phyloP scores from a whole-genome alignment of 306 rosid species.

The Trifolium fragiferum region DNA sequence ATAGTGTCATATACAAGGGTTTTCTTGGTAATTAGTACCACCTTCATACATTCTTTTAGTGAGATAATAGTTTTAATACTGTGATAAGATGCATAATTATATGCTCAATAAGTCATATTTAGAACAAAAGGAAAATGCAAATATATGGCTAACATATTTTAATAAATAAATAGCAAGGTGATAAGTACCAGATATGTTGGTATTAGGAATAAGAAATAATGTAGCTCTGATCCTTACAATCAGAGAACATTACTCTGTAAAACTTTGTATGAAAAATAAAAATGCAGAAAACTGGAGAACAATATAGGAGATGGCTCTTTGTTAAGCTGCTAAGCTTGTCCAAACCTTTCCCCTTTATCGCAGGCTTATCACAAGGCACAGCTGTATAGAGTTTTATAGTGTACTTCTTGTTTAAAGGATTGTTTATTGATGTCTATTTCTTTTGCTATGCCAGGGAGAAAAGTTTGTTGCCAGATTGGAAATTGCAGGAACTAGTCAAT shows the following conservation, averaged over 20 bases:
- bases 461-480: conserved; percentile 38
- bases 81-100: conserved; percentile 25
- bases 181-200: background rate
- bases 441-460: conserved; percentile 59
- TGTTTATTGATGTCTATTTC: conserved; percentile 35
- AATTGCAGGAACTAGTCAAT: conserved; percentile 45
- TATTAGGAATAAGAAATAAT: background rate
- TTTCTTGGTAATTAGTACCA: conserved; percentile 34
- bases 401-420: conserved; percentile 31
- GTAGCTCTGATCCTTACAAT: background rate
- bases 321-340: background rate
- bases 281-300: conserved; percentile 6
- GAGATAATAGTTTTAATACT: conserved; percentile 12
- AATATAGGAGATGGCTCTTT: background rate
- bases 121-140: conserved; percentile 1
- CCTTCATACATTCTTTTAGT: background rate
- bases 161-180: background rate
- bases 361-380: background rate
- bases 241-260: background rate
- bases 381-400: conserved; percentile 13
- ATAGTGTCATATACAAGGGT: conserved; percentile 22
- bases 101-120: conserved; percentile 13
- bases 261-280: background rate
- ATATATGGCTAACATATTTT: background rate
- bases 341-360: background rate